A percentile compares a stretch with the other conserved stretches of the same genome.
These are phyloP conservation scores for Pseudogymnoascus sp. DNA, from an alignment of 2,329 filamentous ascomycete species.

Conservation along the genomic window DNA sequence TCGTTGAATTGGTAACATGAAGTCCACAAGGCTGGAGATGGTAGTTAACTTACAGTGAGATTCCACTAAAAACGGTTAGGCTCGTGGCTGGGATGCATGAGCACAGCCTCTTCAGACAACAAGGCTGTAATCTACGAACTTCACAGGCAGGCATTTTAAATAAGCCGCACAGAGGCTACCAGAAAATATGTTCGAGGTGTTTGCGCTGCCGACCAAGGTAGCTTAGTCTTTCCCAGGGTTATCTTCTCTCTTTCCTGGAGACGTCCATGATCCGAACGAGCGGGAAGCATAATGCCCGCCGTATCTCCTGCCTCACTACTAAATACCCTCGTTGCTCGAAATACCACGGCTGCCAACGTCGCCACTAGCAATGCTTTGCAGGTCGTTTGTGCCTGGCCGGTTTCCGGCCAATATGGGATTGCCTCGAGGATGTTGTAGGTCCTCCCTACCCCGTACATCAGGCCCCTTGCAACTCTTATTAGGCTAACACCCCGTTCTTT, in stretches of 20 bases:
- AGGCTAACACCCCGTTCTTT: neutral
- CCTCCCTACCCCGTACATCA: neutral
- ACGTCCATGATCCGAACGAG: neutral
- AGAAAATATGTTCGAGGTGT: neutral
- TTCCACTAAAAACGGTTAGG: neutral
- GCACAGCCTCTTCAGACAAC: neutral
- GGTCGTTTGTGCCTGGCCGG: constrained; percentile 50
- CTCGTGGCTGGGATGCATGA: neutral
- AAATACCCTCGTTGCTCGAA: constrained; percentile 19
- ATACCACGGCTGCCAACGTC: constrained; percentile 16
- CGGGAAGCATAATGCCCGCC: constrained; percentile 28
- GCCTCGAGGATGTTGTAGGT: constrained; percentile 46
- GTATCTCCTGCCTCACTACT: constrained; percentile 28
- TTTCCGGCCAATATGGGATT: constrained; percentile 50
- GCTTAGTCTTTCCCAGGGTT: neutral
- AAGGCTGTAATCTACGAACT: too few relatives aligned
- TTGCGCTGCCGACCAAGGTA: neutral
- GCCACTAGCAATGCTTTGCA: constrained; percentile 27
- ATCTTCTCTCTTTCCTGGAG: neutral
- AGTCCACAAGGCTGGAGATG: neutral
- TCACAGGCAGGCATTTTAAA: too few relatives aligned
- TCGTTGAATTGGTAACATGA: neutral
- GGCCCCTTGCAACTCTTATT: too few relatives aligned
- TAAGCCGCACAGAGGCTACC: neutral
- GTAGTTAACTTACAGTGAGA: neutral